phyloP scores from a whole-genome alignment of 2,329 filamentous ascomycete genomes.

The Lasiodiplodia citricola region DNA sequence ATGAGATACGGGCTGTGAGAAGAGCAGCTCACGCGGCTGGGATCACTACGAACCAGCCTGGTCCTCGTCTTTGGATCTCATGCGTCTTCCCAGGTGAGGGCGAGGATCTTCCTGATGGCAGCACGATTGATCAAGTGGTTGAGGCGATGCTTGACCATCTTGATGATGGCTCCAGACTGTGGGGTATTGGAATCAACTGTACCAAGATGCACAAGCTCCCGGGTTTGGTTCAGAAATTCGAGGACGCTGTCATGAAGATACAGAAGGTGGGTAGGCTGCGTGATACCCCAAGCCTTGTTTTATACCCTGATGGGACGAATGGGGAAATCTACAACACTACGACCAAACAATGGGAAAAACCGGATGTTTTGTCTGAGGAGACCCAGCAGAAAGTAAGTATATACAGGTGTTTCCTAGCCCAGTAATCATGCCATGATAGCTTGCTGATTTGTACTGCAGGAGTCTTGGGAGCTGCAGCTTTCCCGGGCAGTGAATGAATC shows the following conservation, averaged over 20 bases:
- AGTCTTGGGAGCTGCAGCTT: constrained; percentile 1
- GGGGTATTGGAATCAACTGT: constrained; percentile 16
- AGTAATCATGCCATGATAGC: neutral
- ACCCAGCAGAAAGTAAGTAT: neutral
- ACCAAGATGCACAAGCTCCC: constrained; percentile 8
- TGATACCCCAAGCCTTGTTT: neutral
- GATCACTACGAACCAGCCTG: neutral
- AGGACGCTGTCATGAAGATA: neutral
- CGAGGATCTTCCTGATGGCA: neutral
- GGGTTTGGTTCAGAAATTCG: neutral
- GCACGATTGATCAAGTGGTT: neutral
- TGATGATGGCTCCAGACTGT: neutral
- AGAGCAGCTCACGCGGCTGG: neutral
- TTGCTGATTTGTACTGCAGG: neutral
- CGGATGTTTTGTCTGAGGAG: neutral
- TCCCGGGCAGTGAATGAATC: neutral
- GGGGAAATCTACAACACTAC: constrained; percentile 14
- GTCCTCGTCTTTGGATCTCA: constrained; percentile 1
- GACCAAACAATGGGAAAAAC: constrained; percentile 5
- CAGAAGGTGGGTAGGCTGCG: neutral
- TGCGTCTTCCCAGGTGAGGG: neutral
- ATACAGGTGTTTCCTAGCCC: neutral
- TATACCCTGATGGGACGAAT: constrained; percentile 10
- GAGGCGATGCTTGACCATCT: neutral
- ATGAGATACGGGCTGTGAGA: constrained; percentile 8